Percentiles rank a stretch among this genome's conserved stretches.
phyloP scores from a whole-genome alignment of 306 rosid species.

The Quercus mongolica region DNA sequence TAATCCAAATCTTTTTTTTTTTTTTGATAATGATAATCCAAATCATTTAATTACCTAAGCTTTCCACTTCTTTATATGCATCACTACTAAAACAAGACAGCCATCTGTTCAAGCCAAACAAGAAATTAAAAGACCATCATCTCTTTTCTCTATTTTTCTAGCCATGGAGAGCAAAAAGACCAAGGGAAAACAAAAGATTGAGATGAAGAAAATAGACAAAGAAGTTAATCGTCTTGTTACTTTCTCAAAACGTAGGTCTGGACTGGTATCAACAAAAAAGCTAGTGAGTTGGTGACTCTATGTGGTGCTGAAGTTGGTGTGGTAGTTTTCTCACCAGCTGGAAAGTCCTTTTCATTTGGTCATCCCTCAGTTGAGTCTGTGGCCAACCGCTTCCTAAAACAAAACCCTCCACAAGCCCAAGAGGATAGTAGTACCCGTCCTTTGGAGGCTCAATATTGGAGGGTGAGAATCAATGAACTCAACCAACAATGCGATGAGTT shows the following conservation, averaged over 20 bases:
- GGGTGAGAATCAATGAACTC: not conserved
- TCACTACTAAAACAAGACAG: no score
- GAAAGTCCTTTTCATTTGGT: slow-evolving; percentile 45
- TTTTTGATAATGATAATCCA: no score
- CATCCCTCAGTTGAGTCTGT: slow-evolving; percentile 39
- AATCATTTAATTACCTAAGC: not conserved
- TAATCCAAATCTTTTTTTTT: no score
- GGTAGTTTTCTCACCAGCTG: slow-evolving; percentile 48
- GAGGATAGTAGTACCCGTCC: not conserved
- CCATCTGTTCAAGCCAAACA: not conserved
- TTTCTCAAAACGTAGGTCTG: slow-evolving; percentile 56
- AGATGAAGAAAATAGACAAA: slow-evolving; percentile 40
- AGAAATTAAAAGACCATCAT: not conserved
- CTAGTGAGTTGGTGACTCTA: slow-evolving; percentile 54
- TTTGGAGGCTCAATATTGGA: not conserved
- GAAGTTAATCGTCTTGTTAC: slow-evolving; percentile 34
- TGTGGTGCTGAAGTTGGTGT: slow-evolving; percentile 40
- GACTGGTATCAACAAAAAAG: slow-evolving; percentile 52
- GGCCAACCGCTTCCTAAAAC: slow-evolving; percentile 25
- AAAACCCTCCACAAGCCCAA: not conserved
- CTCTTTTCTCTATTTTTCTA: not conserved
- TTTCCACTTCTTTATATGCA: not conserved
- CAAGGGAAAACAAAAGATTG: slow-evolving; percentile 37
- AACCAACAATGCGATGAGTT: slow-evolving; percentile 17
- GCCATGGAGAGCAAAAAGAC: not conserved